These are phyloP conservation scores for Pelargonium hybrid DNA, from an alignment of 441 rosid species.

Conservation along the genomic window DNA sequence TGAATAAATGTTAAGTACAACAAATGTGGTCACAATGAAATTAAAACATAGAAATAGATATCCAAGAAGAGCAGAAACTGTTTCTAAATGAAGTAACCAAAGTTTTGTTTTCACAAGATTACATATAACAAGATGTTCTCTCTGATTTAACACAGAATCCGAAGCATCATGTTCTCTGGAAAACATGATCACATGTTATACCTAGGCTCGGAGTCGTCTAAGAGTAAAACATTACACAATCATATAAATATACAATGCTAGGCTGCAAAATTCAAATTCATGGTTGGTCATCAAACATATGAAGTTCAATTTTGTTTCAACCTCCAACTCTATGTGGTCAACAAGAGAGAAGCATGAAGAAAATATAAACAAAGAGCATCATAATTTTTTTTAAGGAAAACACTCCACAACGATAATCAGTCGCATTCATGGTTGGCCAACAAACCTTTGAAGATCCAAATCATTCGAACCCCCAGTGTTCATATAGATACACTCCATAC, in stretches of 20 bases:
- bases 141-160: neutral
- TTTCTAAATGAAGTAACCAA: neutral
- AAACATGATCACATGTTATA: too few species aligned
- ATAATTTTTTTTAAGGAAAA: conserved; percentile 3
- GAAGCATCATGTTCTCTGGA: too few species aligned
- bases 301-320: conserved; percentile 34
- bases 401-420: neutral
- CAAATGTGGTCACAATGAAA: neutral
- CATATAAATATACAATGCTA: neutral
- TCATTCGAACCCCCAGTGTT: neutral
- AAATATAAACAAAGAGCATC: neutral
- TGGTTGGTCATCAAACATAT: conserved; percentile 42
- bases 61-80: too few species aligned
- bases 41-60: conserved; percentile 10
- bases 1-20: conserved; percentile 9
- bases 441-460: neutral
- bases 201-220: too few species aligned
- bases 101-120: neutral
- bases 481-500: neutral
- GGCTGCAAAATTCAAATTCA: conserved; percentile 18
- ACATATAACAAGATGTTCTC: conserved; percentile 3
- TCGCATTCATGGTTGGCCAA: neutral
- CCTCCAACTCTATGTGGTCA: conserved; percentile 17
- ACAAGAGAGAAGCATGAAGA: conserved; percentile 13
- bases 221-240: conserved; percentile 2